Base-by-base conservation (phyloP, 345 rosid genomes). In the Cardamine resedifolia region DNA sequence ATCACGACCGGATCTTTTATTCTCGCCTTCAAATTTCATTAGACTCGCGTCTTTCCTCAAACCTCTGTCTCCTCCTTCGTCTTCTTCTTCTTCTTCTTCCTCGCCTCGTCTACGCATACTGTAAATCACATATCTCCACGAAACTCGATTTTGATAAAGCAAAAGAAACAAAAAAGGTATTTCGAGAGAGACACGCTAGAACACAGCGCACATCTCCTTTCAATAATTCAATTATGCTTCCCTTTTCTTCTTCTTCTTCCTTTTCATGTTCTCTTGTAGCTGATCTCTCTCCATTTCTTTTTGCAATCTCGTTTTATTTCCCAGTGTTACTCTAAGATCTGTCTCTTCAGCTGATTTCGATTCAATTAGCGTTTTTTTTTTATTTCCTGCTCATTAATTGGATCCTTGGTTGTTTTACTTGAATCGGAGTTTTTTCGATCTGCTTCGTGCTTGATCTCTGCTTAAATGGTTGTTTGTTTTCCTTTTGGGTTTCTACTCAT, bases 191-290 rank as follows among this genome's bases (percentile, higher is more conserved):
- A 58, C 19, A 57, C 41, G 61, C 45, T 55, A 20, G 43, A 64
- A 48, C 67, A 66, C 61, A 66, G 28, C 72, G 45, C 67, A 66
- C 43, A 66, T 49, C 72, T 38, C 59, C 31, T 66, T 72, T 64
- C 58, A 73, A 57, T 58, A 1, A 56, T 65, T 56, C 57, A 41
- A 6, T 31, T 68, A 11, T 55, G 18, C 27, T 10, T 63, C 6
- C 4, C 4, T 1, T 10, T 47, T 75, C 4, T 16, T 49, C 21
- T 49, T 59, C 53, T 48, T 31, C 24, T 15, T 15, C 41, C 5
- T 60, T 34, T 21, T 57, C 20, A 31, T 63, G 38, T 44, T 56
- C 7, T n/a, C 7, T 65, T 43, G 34, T n/a, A 27, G 23, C 79
- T 52, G 43, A 19, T 76, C 47, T 45, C 52, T 34, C 55, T 56